Base-by-base conservation (phyloP, 1,284 basidiomycete species). In the Cryptococcus maquisensis region DNA sequence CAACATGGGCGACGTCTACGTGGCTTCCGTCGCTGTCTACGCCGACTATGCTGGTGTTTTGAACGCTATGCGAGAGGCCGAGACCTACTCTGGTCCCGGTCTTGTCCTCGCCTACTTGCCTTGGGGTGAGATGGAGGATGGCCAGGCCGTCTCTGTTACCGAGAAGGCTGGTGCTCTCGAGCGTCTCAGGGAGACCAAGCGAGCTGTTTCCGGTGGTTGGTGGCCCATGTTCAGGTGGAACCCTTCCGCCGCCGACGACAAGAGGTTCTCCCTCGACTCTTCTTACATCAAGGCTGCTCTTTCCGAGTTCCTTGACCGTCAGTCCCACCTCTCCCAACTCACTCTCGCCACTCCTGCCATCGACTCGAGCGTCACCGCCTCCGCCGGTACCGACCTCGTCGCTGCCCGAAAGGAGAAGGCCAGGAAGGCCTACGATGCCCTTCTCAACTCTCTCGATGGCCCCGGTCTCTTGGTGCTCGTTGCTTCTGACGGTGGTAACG, bases 141-240 rank as follows among this genome's bases (percentile, higher is more conserved):
- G 68, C 20, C 49, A 64, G 38, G 45, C 52, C 9, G 51, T 68
- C 18, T 64, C 65, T 15, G 57, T 56, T 28, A 53, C 54, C 10
- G 82, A 86, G 55, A 80, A 84, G 2, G 77, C 78, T 12, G 81
- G 88, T 0, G 91, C 93, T 1, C 83, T 98, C 40, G 86, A 95
- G 38, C 81, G 98, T 18, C 80, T 98, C 79, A 93, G 95, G 75
- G 93, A 97, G 80, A 98, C 95, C 46, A 98, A 98, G 77, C 83
- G 94, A 42, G 95, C 94, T 7, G 90, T 98, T 46, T 93, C 97
- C 68, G 84, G 90, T 18, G 95, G 94, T 6, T 96, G 95, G 78
- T 98, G 96, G 95, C 95, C 96, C 1, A 81, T 98, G 47, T 99
- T 97, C 81, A 84, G 96, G 57, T 99, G 95, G 95, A 87, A 98